Percentiles rank a stretch among this genome's conserved stretches.
Conservation (phyloP, 306 rosid genomes). For the Trichosanthes truncata region DNA sequence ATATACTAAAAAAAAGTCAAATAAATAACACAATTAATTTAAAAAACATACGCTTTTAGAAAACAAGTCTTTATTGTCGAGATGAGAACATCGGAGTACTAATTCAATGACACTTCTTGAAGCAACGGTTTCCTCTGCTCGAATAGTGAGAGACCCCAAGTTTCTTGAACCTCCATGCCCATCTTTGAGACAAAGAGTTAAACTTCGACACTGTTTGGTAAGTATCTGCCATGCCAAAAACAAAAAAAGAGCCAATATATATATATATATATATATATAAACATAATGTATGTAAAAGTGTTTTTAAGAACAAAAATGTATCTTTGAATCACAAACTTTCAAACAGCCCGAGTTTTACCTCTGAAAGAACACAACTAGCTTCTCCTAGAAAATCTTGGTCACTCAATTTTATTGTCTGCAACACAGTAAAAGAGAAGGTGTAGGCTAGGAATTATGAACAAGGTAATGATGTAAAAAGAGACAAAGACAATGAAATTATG, state of each 20-base stretch:
- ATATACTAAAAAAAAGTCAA: neutral
- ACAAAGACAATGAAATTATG: neutral
- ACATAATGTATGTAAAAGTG: neutral
- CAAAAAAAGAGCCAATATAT: too few species aligned
- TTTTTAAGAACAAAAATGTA: neutral
- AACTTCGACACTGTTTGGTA: constrained; percentile 43
- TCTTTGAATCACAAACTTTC: neutral
- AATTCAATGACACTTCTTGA: constrained; percentile 59
- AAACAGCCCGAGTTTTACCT: constrained; percentile 29
- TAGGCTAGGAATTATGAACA: neutral
- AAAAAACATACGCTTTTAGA: constrained; percentile 53
- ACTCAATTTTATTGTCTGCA: constrained; percentile 49
- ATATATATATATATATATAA: too few species aligned
- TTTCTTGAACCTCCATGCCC: constrained; percentile 30
- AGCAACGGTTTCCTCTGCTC: constrained; percentile 64
- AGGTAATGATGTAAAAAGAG: neutral
- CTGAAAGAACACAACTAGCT: constrained; percentile 61
- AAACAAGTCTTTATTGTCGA: constrained; percentile 68
- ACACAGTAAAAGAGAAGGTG: neutral
- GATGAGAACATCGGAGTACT: constrained; percentile 49
- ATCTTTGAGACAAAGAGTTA: constrained; percentile 37
- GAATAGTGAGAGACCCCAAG: constrained; percentile 54
- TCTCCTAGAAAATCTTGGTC: constrained; percentile 87
- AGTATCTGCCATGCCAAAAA: constrained; percentile 41
- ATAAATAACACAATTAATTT: neutral